A percentile compares a stretch with the other conserved stretches of the same genome.
phyloP scores from a whole-genome alignment of 2,329 filamentous ascomycete species.

The Colletotrichum sp. region DNA sequence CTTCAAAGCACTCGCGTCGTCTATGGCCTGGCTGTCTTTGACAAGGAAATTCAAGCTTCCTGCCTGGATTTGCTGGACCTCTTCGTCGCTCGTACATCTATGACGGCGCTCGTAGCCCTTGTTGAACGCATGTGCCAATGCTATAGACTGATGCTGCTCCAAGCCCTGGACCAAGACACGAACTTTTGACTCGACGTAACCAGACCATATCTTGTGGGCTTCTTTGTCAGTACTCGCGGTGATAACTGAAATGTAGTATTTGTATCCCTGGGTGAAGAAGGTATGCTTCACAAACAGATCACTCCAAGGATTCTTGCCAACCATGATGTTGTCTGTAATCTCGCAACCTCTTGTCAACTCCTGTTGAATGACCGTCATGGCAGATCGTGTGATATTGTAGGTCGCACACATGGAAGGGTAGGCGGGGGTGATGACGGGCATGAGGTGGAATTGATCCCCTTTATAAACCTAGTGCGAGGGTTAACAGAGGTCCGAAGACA shows the following conservation, averaged over 20 bases:
- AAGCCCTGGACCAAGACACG: conserved; percentile 83
- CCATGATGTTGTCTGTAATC: conserved; percentile 80
- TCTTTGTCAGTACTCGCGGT: conserved; percentile 84
- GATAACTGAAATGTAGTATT: conserved; percentile 92
- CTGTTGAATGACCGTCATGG: conserved; percentile 80
- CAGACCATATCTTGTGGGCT: conserved; percentile 85
- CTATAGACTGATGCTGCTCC: conserved; percentile 80
- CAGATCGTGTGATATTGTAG: conserved; percentile 89
- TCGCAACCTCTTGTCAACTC: conserved; percentile 81
- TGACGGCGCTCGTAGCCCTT: conserved; percentile 90
- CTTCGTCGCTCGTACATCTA: conserved; percentile 61
- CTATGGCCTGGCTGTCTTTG: conserved; percentile 33
- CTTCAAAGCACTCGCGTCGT: conserved; percentile 25
- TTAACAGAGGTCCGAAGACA: conserved; percentile 4
- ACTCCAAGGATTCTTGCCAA: conserved; percentile 80
- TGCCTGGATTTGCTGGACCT: conserved; percentile 58
- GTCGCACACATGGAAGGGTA: conserved; percentile 98
- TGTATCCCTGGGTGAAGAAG: conserved; percentile 93
- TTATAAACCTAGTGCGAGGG: conserved; percentile 66
- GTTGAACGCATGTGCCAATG: conserved; percentile 87
- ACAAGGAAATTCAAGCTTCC: conserved; percentile 54
- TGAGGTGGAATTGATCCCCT: conserved; percentile 83
- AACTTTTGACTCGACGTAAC: conserved; percentile 92
- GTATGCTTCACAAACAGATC: conserved; percentile 88
- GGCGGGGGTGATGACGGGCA: conserved; percentile 98